Base-by-base conservation (phyloP, 202 grass and related monocot genomes). In the Saccharum hybrid region DNA sequence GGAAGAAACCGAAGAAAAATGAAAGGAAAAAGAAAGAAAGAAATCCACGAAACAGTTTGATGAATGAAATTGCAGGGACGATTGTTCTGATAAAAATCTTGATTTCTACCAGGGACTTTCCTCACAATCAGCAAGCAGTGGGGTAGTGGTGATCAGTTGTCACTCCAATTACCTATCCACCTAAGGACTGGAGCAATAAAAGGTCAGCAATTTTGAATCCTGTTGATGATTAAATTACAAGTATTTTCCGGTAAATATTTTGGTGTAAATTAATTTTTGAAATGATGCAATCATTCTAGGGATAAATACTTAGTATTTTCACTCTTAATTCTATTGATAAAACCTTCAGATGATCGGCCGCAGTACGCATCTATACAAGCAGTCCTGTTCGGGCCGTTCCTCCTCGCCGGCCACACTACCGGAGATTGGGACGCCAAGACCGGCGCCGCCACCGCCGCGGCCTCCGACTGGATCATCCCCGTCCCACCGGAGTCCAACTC, bases 381-480 rank as follows among this genome's bases (percentile, higher is more conserved):
- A 60, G 80, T 99, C 37, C 86, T 99, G 12, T 99, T 96, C 59
- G 96, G 93, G 0, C 96, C 93, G 3, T 94, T 90, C 86, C 88
- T 99, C 84, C 91, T 99, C 36, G 89, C 91, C 21, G 96, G 96
- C 42, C 76, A 94, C 62, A 86, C 93, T 52, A 89, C 81, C 33
- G 87, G 88, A 3, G 86, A 99, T 59, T 96, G 93, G 96, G 88
- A 94, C 31, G 86, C 82, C 1, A 90, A 86, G 38, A 54, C 96
- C 3, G 81, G 81, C 64, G 77, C n/a, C 42, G 84, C 68, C 79
- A 38, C 45, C 21, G 87, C 61, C 16, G 42, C 45, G 6, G 39
- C 84, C 65, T 86, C 93, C 0, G 91, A 98, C 66, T 92, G 93
- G 96, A 94, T 99, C 60, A 74, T 79, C 73, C 77, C 90, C 6